phyloP scores from a whole-genome alignment of 2,329 filamentous ascomycete species.

The Xylaria sp. region DNA sequence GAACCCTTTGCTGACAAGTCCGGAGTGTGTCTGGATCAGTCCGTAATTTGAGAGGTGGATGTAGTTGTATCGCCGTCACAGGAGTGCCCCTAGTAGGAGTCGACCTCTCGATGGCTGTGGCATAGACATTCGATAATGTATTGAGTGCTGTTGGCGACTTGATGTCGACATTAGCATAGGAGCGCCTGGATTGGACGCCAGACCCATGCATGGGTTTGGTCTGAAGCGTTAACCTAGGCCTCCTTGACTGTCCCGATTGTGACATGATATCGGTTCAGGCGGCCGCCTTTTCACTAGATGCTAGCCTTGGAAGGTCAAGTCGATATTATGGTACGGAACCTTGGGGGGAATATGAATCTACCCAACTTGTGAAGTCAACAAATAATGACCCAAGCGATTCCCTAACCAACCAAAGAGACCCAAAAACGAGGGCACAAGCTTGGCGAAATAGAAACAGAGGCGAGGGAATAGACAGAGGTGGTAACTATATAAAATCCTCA shows the following conservation, averaged over 20 bases:
- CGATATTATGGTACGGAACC: conserved; percentile 10
- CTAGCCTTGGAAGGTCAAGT: not conserved
- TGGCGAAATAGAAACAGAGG: conserved; percentile 32
- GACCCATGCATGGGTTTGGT: conserved; percentile 60
- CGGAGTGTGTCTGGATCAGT: conserved; percentile 51
- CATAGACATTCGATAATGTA: conserved; percentile 73
- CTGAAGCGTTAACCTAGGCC: conserved; percentile 68
- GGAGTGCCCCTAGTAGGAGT: conserved; percentile 61
- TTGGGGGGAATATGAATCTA: conserved; percentile 24
- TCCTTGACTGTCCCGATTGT: conserved; percentile 54
- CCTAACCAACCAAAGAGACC: conserved; percentile 43
- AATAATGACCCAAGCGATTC: conserved; percentile 43
- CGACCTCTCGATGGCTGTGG: conserved; percentile 70
- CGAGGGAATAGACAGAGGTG: conserved; percentile 38
- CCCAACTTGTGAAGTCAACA: conserved; percentile 43
- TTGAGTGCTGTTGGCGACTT: conserved; percentile 73
- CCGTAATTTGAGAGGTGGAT: conserved; percentile 53
- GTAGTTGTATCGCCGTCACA: conserved; percentile 62
- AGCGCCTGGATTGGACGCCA: conserved; percentile 54
- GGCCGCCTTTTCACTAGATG: conserved; percentile 10
- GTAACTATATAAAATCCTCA: conserved; percentile 47
- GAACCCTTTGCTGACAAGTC: conserved; percentile 50
- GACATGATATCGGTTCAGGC: conserved; percentile 51
- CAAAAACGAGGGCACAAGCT: conserved; percentile 33
- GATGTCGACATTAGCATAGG: conserved; percentile 61